These are phyloP conservation scores for Verticillium zaregamsianum DNA, from an alignment of 2,329 filamentous ascomycete genomes.

Conservation along the genomic window DNA sequence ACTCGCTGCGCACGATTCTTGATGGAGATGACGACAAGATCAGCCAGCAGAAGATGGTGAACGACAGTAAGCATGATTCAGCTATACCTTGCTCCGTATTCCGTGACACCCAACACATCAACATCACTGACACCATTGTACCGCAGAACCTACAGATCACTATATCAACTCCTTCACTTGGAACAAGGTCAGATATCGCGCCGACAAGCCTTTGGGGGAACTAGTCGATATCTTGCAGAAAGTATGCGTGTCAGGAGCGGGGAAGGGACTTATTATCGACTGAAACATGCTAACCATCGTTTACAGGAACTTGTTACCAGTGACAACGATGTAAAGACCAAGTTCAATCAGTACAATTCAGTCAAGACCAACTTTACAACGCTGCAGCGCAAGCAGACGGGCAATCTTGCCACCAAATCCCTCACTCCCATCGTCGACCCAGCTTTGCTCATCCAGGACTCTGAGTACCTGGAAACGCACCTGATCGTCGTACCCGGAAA, in stretches of 20 bases:
- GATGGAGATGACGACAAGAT: slow-evolving; percentile 81
- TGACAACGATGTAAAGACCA: slow-evolving; percentile 93
- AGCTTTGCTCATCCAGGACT: slow-evolving; percentile 74
- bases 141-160: slow-evolving; percentile 87
- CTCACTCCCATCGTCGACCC: slow-evolving; percentile 86
- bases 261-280: background rate
- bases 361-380: slow-evolving; percentile 80
- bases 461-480: slow-evolving; percentile 95
- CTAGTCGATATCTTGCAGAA: slow-evolving; percentile 86
- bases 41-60: slow-evolving; percentile 84
- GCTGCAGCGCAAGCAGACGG: slow-evolving; percentile 87
- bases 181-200: slow-evolving; percentile 97
- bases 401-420: slow-evolving; percentile 91
- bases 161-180: slow-evolving; percentile 87
- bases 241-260: slow-evolving; percentile 37
- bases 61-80: slow-evolving; percentile 66
- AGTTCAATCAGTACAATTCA: slow-evolving; percentile 91
- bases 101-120: background rate
- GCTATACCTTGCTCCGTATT: background rate
- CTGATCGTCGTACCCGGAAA: slow-evolving; percentile 82
- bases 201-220: slow-evolving; percentile 84
- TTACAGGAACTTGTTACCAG: slow-evolving; percentile 78
- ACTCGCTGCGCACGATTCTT: slow-evolving; percentile 77
- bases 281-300: background rate
- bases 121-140: slow-evolving; percentile 1